Evolutionary conservation across 2,329 filamentous ascomycete genomes (phyloP), one percentile per base, ranked within the genome.

Genomic region (Trichophyton schoenleinii): DNA sequence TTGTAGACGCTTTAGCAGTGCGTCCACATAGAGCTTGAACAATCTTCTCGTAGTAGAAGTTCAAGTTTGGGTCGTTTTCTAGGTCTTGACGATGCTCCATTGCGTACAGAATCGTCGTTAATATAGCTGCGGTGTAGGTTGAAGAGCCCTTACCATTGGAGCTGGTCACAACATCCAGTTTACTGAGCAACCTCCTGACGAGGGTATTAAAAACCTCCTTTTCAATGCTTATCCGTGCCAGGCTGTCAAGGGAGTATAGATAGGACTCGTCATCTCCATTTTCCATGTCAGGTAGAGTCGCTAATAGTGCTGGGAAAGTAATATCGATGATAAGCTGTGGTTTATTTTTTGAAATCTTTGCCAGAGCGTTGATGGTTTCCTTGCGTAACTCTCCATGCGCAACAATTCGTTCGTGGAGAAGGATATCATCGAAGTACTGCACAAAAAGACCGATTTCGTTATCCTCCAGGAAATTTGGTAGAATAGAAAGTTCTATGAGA

Each of bases 251-350:
- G 0, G 83, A 81, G 3, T 78, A 73, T n/a, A 80, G 67, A 66
- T 85, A 85, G 4, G 71, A 70, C 5, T 67, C 68, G 8, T 75
- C 71, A 2, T 73, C 73, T 18, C 79, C 77, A n/a, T 74, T 71
- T 61, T 81, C 80, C 1, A 73, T 74, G 63, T 85, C 84, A 1
- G 85, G 85, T 2, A 88, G 72, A 44, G 81, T 80, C 2, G 84
- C 83, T 71, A 87, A 79, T 68, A 87, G 86, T 3, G 82, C 81
- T 28, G 85, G 85, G 66, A 87, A 83, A 0, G 84, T 83, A 61
- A 84, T 83, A 55, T 85, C 80, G 67, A 85, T 81, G 31, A 87
- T 82, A 9, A 85, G 72, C 55, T 80, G 78, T 18, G 84, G 82
- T 66, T 84, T 85, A 63, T 83, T 78, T 63, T 81, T 81, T 5